Evolutionary conservation across 228 moss, liverwort and hornwort genomes (phyloP), one percentile per base, ranked within the genome.

Genomic region (Sphagnum fallax): DNA sequence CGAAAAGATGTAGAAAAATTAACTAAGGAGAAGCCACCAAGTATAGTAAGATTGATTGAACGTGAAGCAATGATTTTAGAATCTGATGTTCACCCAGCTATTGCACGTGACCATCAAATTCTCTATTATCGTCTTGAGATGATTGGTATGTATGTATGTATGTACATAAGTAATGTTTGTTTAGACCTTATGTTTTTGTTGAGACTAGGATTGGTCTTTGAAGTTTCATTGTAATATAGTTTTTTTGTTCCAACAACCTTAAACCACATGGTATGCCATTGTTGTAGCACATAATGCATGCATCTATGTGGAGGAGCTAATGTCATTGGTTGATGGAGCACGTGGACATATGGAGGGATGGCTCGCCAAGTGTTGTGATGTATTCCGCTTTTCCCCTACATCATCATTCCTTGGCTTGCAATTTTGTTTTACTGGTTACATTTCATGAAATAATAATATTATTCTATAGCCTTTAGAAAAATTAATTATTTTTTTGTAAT

Each of bases 101-200:
- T 82, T 67, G 89, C 82, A n/a, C 87, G 90, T 0, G 98, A 94
- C 73, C 92, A 98, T 72, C 90, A 94, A 48, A 82, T 98, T 50
- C 75, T 98, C 0, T 72, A 81, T 52, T 82, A 87, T 5, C 84
- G 94, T 6, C 68, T 98, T 50, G 91, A 94, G 66, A 73, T 86
- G 61, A 86, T 98, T 64, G 94, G 98, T 98, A 79, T 71, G 49
- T 64, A 4, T 51, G 66, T 65, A 11, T 6, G 13, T 5, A 2
- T 12, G 2, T 0, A 53, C 8, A 6, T n/a, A 50, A 51, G 15
- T n/a, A 48, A 66, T 12, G 13, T 18, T 47, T 73, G 15, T 48
- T 16, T 48, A 4, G n/a, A 16, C 13, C 55, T 6, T 52, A 61
- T 16, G 52, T 16, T 16, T 1, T 66, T 5, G 10, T 10, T 55